Base-by-base conservation (phyloP, 805 yeast genomes). In the Lipomyces anomalus region DNA sequence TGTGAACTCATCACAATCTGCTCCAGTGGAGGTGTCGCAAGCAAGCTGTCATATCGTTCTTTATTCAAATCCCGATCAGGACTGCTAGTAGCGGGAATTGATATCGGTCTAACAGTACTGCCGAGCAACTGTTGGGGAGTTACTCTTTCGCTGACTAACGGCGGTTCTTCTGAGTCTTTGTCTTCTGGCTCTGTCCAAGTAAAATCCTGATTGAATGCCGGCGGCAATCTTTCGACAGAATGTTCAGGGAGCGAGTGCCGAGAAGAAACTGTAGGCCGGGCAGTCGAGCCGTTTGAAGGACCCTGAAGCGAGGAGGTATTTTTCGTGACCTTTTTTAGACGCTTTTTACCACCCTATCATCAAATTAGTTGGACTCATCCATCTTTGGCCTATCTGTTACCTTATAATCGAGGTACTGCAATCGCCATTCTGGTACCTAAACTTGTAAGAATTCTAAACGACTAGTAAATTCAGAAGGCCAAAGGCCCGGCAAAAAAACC, bases 341-440 rank as follows among this genome's bases (percentile, higher is more conserved):
- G 60, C 59, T 75, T 73, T 59, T 79, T 79, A 35, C 84, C 83
- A 7, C 57, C 59, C 65, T 58, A 37, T 17, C n/a, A n/a, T 17
- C 21, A 18, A 16, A 22, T 34, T 33, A n/a, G 36, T 28, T 35
- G n/a, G 7, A 5, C 6, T 16, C n/a, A 6, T 22, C 35, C 9
- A 42, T n/a, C 28, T 13, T 37, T 9, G 17, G 16, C 9, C 17
- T 11, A 37, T 9, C 7, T 37, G 5, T 37, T 47, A 58, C 65
- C 43, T 62, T 61, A 43, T 70, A 70, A 55, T 70, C 67, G 17
- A 70, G 50, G 46, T 70, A 70, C 48, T 67, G 70, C 39, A 62
- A 54, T 33, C 68, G 57, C 74, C 74, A 70, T 50, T 70, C 74
- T 1, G 75, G 74, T 4, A 70, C 67, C 61, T 57, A 46, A n/a